These are phyloP conservation scores for Pseudozyma thailandica DNA, from an alignment of 1,284 basidiomycete genomes.

Conservation along the genomic window DNA sequence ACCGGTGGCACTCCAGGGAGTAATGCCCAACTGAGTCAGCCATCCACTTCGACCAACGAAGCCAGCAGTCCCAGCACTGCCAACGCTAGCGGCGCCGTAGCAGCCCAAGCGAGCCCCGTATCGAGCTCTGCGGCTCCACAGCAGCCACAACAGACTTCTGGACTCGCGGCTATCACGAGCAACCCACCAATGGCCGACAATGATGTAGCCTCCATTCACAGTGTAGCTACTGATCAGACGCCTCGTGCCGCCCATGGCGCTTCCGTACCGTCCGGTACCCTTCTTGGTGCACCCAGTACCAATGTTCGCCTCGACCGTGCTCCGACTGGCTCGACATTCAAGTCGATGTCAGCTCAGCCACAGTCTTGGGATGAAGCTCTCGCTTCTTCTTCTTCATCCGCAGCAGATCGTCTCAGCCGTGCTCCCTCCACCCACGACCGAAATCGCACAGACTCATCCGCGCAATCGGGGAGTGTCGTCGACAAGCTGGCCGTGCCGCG, in stretches of 20 bases:
- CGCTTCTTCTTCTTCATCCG: slow-evolving; percentile 10
- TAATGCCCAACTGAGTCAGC: slow-evolving; percentile 5
- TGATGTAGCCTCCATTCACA: slow-evolving; percentile 28
- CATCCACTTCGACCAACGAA: slow-evolving; percentile 13
- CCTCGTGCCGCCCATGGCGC: slow-evolving; percentile 15
- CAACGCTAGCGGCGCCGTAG: not conserved
- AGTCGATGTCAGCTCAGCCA: slow-evolving; percentile 41
- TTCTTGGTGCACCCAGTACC: slow-evolving; percentile 4
- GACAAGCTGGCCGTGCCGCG: slow-evolving; percentile 37
- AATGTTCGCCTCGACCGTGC: slow-evolving; percentile 31
- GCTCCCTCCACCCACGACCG: slow-evolving; percentile 18
- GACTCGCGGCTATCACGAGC: not conserved
- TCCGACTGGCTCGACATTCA: slow-evolving; percentile 34
- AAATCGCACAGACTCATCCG: slow-evolving; percentile 22
- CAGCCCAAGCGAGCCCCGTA: not conserved
- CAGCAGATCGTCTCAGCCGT: not conserved
- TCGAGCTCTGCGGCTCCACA: slow-evolving; percentile 8
- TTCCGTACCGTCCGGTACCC: not conserved
- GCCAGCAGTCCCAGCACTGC: slow-evolving; percentile 3
- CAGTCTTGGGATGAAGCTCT: slow-evolving; percentile 32
- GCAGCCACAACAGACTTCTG: not conserved
- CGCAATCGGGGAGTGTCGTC: slow-evolving; percentile 40
- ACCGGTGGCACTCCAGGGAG: slow-evolving; percentile 3
- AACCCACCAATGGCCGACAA: slow-evolving; percentile 1
- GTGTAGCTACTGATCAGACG: slow-evolving; percentile 26